Evolutionary conservation across 2,329 filamentous ascomycete species (phyloP), one percentile per base, ranked within the genome.

Genomic region (Plenodomus biglobosus): DNA sequence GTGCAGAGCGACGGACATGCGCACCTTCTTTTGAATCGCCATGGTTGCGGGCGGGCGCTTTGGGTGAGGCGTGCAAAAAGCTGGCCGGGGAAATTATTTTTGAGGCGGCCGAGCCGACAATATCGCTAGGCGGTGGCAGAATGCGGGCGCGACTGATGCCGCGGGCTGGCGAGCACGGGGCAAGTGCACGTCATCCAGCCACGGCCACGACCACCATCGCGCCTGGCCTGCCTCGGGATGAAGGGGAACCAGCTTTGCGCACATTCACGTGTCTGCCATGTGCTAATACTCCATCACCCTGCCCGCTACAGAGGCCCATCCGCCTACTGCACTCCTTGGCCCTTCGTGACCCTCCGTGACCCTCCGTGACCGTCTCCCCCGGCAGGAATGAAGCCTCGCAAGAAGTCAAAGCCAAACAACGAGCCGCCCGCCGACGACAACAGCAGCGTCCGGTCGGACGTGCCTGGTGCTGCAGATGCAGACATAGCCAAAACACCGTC

Each of bases 1-100:
- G 7, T 3, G 11, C 15, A 22, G 22, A 3, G 10, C 2, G 13
- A n/a, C 11, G 27, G 41, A n/a, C 34, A 27, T 46, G 43, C 52
- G 50, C 40, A 62, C 81, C 77, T 97, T 97, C 82, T 97, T 96
- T 71, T 97, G 90, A 67, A 97, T 92, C 68, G 90, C 92, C 94
- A 97, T 97, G 48, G 59, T 56, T 64, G 62, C 57, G 52, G 53
- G 27, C 45, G 40, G 50, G 50, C 51, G 56, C 53, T 51, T 57
- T 50, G 55, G n/a, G 53, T 49, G 27, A 32, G 30, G 48, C 50
- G 49, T 44, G 52, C 46, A 55, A 56, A n/a, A 56, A 59, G 53
- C 50, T 60, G 24, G 47, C 50, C 47, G 49, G 42, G 44, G 49
- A 59, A 63, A 57, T 52, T 62, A 61, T 52, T n/a, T n/a, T n/a